phyloP scores from a whole-genome alignment of 805 yeast genomes.

The Saturnispora besseyi region DNA sequence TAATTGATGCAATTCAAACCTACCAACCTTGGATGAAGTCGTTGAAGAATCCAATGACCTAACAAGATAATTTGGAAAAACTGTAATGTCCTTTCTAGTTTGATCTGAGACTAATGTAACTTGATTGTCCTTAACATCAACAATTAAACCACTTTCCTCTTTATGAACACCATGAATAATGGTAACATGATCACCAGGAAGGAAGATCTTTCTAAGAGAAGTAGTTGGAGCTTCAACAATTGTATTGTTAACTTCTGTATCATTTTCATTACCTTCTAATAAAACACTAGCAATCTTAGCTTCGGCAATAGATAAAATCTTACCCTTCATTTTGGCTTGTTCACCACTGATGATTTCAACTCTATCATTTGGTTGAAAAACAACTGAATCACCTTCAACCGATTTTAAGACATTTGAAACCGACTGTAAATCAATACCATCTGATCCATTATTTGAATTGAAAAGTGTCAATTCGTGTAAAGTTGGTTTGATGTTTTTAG shows the following conservation, averaged over 20 bases:
- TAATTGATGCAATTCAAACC: slow-evolving; percentile 80
- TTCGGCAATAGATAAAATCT: slow-evolving; percentile 57
- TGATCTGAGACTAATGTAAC: slow-evolving; percentile 88
- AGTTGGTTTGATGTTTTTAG: slow-evolving; percentile 72
- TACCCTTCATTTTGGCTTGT: slow-evolving; percentile 82
- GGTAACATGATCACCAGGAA: slow-evolving; percentile 91
- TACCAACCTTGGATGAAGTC: slow-evolving; percentile 59
- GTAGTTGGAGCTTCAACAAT: slow-evolving; percentile 71
- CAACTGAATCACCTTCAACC: slow-evolving; percentile 42
- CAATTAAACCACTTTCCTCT: slow-evolving; percentile 93
- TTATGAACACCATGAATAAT: slow-evolving; percentile 84
- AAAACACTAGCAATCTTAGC: slow-evolving; percentile 44
- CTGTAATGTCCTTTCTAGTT: slow-evolving; percentile 80
- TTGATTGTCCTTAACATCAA: slow-evolving; percentile 69
- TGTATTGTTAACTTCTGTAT: slow-evolving; percentile 44
- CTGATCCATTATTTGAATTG: slow-evolving; percentile 42
- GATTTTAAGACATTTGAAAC: slow-evolving; percentile 80
- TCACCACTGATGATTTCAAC: slow-evolving; percentile 91
- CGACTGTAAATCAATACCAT: slow-evolving; percentile 78
- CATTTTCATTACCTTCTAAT: slow-evolving; percentile 44
- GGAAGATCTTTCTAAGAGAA: slow-evolving; percentile 75
- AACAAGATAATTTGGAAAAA: slow-evolving; percentile 83
- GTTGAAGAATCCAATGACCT: slow-evolving; percentile 81
- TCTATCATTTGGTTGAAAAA: slow-evolving; percentile 87
- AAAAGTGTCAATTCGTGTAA: slow-evolving; percentile 83